Base-by-base conservation (phyloP, 768 basidiomycete genomes). In the Naganishia randhawae region DNA sequence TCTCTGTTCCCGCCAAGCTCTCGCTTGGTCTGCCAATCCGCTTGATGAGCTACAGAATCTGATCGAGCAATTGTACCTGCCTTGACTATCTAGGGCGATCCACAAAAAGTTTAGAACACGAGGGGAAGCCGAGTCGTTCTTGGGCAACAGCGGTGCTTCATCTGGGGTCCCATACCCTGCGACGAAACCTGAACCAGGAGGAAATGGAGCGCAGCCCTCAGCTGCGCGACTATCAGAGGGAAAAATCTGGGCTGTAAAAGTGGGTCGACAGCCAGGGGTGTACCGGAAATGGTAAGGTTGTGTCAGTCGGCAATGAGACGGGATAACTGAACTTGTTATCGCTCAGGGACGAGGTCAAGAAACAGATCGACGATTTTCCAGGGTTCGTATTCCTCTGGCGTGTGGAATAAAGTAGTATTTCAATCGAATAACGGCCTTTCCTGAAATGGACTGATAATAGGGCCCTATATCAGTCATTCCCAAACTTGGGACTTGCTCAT, bases 31-130 rank as follows among this genome's bases (percentile, higher is more conserved):
- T 19, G 11, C 54, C 11, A 14, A 10, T 29, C 33, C 33, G 13
- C 14, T 10, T 19, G 9, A 4, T 19, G 9, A 42, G 11, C 8
- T 29, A 22, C 3, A n/a, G 33, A 19, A 27, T n/a, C 33, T 8
- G 22, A 9, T 22, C 7, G 22, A 14, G 1, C 3, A 39, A 22
- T 42, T 25, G 27, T 29, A 17, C 17, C 2, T 39, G 45, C n/a
- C 45, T 6, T 11, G 7, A 22, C n/a, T 22, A 48, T 22, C 45
- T 48, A 78, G 84, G 16, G 85, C 90, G 0, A 79, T 75, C 31
- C 88, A 84, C 81, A 87, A 91, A 77, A 91, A 89, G 72, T 88
- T 95, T 74, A 62, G 70, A 7, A 85, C 81, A 9, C 75, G 80
- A 31, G 76, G 79, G 0, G 86, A 87, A 37, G 93, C 93, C 0